Evolutionary conservation across 2,329 filamentous ascomycete species (phyloP).

Genomic region (Neoscytalidium dimidiatum): DNA sequence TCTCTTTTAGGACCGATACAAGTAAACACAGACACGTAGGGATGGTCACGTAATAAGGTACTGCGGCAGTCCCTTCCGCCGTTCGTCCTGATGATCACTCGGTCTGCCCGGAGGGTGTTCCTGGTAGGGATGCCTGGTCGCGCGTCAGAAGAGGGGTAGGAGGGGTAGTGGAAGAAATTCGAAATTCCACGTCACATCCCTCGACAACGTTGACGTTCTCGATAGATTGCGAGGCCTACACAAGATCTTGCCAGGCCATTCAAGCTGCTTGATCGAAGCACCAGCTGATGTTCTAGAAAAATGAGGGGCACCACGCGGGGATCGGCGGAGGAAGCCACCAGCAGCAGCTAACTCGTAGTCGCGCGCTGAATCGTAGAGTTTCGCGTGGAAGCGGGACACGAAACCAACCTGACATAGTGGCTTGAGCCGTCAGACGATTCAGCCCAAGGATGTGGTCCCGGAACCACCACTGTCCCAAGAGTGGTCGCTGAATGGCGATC

Average conservation of each 20-base stretch:
- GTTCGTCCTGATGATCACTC: not conserved
- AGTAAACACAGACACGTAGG: not conserved
- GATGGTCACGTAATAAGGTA: slow-evolving; percentile 4
- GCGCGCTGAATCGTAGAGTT: slow-evolving; percentile 24
- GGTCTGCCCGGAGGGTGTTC: not conserved
- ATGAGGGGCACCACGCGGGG: slow-evolving; percentile 12
- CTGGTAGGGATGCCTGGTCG: not conserved
- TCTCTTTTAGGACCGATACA: not conserved
- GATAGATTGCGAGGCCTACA: not conserved
- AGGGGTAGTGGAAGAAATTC: not conserved
- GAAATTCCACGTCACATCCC: not conserved
- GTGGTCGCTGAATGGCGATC: slow-evolving; percentile 3
- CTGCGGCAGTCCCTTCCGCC: not conserved
- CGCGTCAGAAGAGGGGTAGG: not conserved
- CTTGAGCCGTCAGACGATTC: slow-evolving; percentile 22
- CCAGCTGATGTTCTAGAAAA: slow-evolving; percentile 11
- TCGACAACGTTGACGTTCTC: not conserved
- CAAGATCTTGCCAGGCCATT: not conserved
- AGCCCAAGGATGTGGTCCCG: slow-evolving; percentile 13
- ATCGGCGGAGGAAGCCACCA: slow-evolving; percentile 9
- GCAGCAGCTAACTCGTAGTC: slow-evolving; percentile 9
- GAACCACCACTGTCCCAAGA: slow-evolving; percentile 19
- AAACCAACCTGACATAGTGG: slow-evolving; percentile 30
- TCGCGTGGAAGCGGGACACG: slow-evolving; percentile 39
- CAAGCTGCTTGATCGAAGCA: not conserved